A percentile compares a stretch with the other conserved stretches of the same genome.
phyloP scores from a whole-genome alignment of 225 moss, liverwort and hornwort genomes.

The Anthoceros angustus region DNA sequence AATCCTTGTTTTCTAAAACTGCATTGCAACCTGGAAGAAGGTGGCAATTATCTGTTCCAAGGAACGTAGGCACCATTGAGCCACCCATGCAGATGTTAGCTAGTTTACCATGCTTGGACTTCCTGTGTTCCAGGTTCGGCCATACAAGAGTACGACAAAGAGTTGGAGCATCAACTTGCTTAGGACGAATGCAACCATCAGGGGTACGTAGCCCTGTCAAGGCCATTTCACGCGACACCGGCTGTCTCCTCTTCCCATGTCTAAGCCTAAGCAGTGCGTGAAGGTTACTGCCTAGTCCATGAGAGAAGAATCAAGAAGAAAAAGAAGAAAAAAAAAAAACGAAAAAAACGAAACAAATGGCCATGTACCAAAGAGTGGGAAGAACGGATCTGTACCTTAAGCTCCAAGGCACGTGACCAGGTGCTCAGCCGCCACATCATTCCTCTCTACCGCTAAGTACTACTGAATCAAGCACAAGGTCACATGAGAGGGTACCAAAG shows the following conservation, averaged over 20 bases:
- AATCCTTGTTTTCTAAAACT: no score
- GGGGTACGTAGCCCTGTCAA: background rate
- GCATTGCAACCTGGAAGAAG: no score
- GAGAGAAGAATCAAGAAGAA: background rate
- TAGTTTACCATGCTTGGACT: no score
- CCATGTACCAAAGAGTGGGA: background rate
- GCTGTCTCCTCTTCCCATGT: background rate
- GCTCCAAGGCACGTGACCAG: background rate
- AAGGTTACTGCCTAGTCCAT: background rate
- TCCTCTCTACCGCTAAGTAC: conserved; percentile 1
- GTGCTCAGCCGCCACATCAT: background rate
- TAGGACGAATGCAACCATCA: background rate
- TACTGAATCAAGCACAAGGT: conserved; percentile 4
- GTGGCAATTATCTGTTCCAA: no score
- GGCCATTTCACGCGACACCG: background rate
- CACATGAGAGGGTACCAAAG: background rate
- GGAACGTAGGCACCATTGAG: no score
- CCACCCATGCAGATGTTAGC: no score
- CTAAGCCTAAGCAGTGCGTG: conserved; percentile 4
- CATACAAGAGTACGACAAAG: background rate
- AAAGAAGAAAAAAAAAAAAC: background rate
- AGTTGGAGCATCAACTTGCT: background rate
- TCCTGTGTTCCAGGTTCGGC: background rate
- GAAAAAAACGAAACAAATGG: background rate
- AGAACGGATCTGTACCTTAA: background rate